Base-by-base conservation (phyloP, 768 basidiomycete species). In the Suillus luteus region DNA sequence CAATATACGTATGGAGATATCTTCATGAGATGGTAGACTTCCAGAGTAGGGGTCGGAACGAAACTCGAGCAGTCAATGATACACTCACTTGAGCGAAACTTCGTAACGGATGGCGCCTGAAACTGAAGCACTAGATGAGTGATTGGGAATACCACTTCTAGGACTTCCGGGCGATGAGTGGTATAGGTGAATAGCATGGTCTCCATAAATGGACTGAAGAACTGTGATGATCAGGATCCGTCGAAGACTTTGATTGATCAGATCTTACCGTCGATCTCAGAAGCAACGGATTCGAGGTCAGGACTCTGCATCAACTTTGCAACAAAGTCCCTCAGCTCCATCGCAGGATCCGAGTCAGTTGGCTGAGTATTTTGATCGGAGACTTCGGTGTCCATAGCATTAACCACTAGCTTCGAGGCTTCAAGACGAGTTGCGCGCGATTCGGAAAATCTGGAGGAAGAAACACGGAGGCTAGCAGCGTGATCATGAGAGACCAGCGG, bases 181-280 rank as follows among this genome's bases (percentile, higher is more conserved):
- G 86, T 88, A 92, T 38, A 86, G 73, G n/a, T 78, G 80, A 44
- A 93, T 79, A 15, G 87, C 80, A 48, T 84, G 77, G 10, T 89
- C 85, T 48, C 91, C 92, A 69, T 93, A 94, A 68, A 94, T 94
- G 31, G 91, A 91, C 72, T 86, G 88, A n/a, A 94, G 77, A 17
- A 90, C 92, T 75, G 54, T 17, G 38, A 44, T 90, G 70, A 65
- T 51, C 37, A 55, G 52, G 60, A 48, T 52, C 60, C 37, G 12
- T 44, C 24, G 60, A 67, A 59, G 33, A 43, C 24, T 61, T 22
- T 60, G 14, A 31, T 19, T 49, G 48, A 60, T 59, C 43, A 63
- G 40, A 65, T 54, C 67, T 63, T 61, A 79, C 83, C 83, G 65
- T 76, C 78, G 15, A 85, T 77, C 76, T 85, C 84, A 41, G 78